phyloP scores from a whole-genome alignment of 23 red algal genomes.

The Chondrus crispus region DNA sequence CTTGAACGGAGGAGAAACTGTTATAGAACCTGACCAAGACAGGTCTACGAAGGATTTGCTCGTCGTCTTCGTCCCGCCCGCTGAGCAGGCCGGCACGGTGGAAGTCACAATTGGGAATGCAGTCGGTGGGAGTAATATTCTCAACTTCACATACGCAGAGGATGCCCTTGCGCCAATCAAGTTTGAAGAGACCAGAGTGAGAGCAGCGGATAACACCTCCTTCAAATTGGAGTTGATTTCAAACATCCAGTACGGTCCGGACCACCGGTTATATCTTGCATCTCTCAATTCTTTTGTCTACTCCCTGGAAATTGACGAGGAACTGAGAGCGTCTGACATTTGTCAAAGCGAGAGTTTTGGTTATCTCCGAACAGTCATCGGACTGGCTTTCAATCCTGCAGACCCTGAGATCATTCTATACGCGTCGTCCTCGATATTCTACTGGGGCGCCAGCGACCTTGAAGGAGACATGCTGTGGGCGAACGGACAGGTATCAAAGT shows the following conservation, averaged over 20 bases:
- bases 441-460: conserved; percentile 19
- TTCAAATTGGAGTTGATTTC: conserved; percentile 35
- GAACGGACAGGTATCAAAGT: conserved; percentile 43
- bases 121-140: conserved; percentile 33
- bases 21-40: neutral
- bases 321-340: conserved; percentile 36
- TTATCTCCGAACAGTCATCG: conserved; percentile 22
- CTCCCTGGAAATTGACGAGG: conserved; percentile 32
- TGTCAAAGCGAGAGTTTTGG: conserved; percentile 37
- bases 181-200: conserved; percentile 19
- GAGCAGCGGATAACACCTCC: neutral
- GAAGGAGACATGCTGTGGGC: conserved; percentile 26
- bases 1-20: neutral
- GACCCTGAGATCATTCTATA: conserved; percentile 42
- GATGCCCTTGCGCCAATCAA: conserved; percentile 31
- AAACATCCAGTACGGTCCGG: conserved; percentile 42
- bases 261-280: conserved; percentile 39
- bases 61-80: conserved; percentile 29
- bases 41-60: conserved; percentile 12
- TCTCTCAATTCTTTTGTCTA: conserved; percentile 47
- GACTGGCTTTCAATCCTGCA: conserved; percentile 63
- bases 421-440: conserved; percentile 63
- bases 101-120: conserved; percentile 31
- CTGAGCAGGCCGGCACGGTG: conserved; percentile 15
- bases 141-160: conserved; percentile 26